These are phyloP conservation scores for Annulohypoxylon maeteangense DNA, from an alignment of 495 filamentous ascomycete genomes.

Conservation along the genomic window DNA sequence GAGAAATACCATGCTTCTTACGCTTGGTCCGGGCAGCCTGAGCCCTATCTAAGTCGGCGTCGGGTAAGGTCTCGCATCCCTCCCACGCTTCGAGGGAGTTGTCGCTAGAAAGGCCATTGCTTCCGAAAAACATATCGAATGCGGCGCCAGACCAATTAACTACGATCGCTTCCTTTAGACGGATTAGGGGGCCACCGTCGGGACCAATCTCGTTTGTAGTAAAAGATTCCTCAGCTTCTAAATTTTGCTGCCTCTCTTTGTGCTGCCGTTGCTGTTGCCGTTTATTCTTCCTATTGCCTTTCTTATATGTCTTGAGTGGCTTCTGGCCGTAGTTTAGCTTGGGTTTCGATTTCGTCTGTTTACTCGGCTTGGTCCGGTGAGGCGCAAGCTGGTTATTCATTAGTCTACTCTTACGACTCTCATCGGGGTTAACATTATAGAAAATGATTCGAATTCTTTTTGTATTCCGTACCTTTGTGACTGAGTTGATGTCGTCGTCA, in stretches of 20 bases:
- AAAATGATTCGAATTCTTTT: constrained; percentile 6
- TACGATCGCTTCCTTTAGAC: constrained; percentile 81
- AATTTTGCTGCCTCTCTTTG: constrained; percentile 35
- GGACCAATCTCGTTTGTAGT: constrained; percentile 33
- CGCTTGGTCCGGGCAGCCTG: constrained; percentile 68
- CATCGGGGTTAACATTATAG: background rate
- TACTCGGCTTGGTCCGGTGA: constrained; percentile 36
- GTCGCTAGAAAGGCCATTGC: background rate
- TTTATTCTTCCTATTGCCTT: constrained; percentile 35
- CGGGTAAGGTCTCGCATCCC: constrained; percentile 63
- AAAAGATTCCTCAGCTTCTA: constrained; percentile 29
- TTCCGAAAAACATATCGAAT: constrained; percentile 74
- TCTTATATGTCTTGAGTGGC: constrained; percentile 38
- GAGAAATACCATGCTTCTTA: constrained; percentile 76
- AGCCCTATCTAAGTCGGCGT: constrained; percentile 72
- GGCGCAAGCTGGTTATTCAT: constrained; percentile 25
- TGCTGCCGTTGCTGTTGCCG: constrained; percentile 46
- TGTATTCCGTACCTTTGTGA: constrained; percentile 46
- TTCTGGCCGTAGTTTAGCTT: constrained; percentile 52
- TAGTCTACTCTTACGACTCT: constrained; percentile 14
- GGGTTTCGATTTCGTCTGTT: constrained; percentile 31
- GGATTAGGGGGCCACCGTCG: constrained; percentile 72
- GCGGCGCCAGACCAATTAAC: constrained; percentile 80
- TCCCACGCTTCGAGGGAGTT: constrained; percentile 61
- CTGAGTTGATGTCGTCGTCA: constrained; percentile 57